phyloP scores from a whole-genome alignment of 805 yeast genomes.

The Yueomyces sinensis region DNA sequence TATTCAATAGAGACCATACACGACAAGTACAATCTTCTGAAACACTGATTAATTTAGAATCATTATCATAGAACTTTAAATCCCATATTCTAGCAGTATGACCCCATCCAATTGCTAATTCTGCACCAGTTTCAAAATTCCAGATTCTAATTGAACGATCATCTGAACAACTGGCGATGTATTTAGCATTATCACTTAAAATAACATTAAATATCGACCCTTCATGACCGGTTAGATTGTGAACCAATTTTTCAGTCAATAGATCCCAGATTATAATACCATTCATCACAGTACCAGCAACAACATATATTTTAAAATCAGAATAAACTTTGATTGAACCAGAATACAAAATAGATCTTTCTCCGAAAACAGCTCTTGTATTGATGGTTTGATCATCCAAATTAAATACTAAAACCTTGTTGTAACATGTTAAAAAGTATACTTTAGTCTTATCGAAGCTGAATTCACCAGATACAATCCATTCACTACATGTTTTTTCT shows the following conservation, averaged over 20 bases:
- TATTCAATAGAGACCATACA: conserved; percentile 47
- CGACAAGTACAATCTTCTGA: conserved; percentile 85
- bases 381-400: conserved; percentile 12
- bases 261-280: conserved; percentile 76
- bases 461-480: conserved; percentile 61
- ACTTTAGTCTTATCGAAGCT: conserved; percentile 25
- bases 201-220: conserved; percentile 84
- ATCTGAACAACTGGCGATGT: conserved; percentile 76
- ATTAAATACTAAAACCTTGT: conserved; percentile 30
- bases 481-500: conserved; percentile 56
- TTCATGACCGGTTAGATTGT: conserved; percentile 61
- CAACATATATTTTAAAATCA: conserved; percentile 36
- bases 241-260: conserved; percentile 29
- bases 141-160: conserved; percentile 80
- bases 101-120: conserved; percentile 85
- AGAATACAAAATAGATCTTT: conserved; percentile 76
- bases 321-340: conserved; percentile 51
- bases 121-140: conserved; percentile 42
- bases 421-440: conserved; percentile 68
- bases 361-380: conserved; percentile 35
- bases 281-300: conserved; percentile 89
- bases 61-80: conserved; percentile 38
- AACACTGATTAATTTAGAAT: conserved; percentile 40
- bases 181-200: conserved; percentile 40
- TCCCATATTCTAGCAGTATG: conserved; percentile 93